Evolutionary conservation across 176 grass and related monocot genomes (phyloP), one percentile per base, ranked within the genome.

Genomic region (Ensete ventricosum): DNA sequence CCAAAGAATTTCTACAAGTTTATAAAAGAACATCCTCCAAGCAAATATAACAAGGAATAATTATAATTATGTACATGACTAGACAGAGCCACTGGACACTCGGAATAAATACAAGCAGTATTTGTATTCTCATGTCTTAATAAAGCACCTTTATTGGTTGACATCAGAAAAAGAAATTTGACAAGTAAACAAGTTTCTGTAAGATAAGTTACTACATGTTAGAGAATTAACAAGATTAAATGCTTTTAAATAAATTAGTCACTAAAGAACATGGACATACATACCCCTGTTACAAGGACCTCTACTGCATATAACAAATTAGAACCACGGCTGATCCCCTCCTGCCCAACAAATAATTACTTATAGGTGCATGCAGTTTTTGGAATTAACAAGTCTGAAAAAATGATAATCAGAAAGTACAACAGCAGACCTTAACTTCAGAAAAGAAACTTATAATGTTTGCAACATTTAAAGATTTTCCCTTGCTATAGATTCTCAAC

Each of bases 271-370:
- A 72, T 80, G 16, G 13, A 86, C 86, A 79, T 43, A 43, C 34
- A 43, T 91, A 99, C 96, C 96, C 90, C 88, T 79, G 96, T 91
- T 55, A 92, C 96, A 70, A 99, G 82, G 81, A 99, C 87, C 76
- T 95, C 91, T 8, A 99, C 91, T 67, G 91, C 96, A 7, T 86
- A 99, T 81, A 99, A 86, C 59, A 95, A 87, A 73, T 95, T 99
- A 81, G 91, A 99, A 86, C 96, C 96, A 43, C 84, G 88, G 80
- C 84, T 83, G 62, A 99, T 77, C 52, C 88, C 96, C 84, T 91
- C 84, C 96, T 99, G 88, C 55, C 78, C 73, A 49, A 87, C 27
- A 74, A 80, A 74, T 76, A 67, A 7, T 52, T 76, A 77, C 82
- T 75, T 80, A 57, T 76, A 58, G 65, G 16, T 14, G 4, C 17